Evolutionary conservation across 129 eudicot genomes (phyloP), one percentile per base, ranked within the genome.

Genomic region (Flaveria linearis): DNA sequence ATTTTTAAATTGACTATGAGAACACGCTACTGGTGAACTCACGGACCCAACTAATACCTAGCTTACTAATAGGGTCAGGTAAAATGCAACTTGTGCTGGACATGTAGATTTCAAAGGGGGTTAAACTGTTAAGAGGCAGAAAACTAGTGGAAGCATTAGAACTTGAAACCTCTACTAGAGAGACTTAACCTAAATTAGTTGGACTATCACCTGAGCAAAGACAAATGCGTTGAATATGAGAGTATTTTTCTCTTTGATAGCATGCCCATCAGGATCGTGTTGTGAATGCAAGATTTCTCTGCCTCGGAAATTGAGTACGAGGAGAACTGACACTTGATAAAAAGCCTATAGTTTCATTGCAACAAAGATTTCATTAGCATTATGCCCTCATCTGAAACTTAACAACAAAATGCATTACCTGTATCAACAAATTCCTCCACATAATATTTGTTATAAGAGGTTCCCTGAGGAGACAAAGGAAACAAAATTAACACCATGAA

Each of bases 151-250:
- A 36, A 36, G 41, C 41, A 36, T 36, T 36, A 36, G 41, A 36
- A 36, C 41, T 7, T 36, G 41, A 36, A 36, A 36, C 41, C 39
- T 36, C 41, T 36, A 36, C 41, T 36, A 36, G 41, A 36, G 7
- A 36, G 41, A 36, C 41, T 36, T 5, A 36, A 36, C 41, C 41
- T 5, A 36, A 36, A 36, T 25, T 26, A 61, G 17, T 61, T 58
- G 68, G 68, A 61, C 41, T 17, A 65, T 72, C 68, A 93, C 98
- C 93, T 93, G 98, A 82, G 93, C 84, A 49, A 93, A 68, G 72
- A 93, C 98, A 43, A 93, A 93, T 3, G 98, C 91, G 53, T 93
- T 93, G 83, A 92, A 92, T 41, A 92, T 92, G 80, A 92, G 78
- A 13, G 98, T 90, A 20, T 92, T 90, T 88, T 82, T 93, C 81